These are phyloP conservation scores for Lithocarpus polystachyus DNA, from an alignment of 306 rosid genomes.

Conservation along the genomic window DNA sequence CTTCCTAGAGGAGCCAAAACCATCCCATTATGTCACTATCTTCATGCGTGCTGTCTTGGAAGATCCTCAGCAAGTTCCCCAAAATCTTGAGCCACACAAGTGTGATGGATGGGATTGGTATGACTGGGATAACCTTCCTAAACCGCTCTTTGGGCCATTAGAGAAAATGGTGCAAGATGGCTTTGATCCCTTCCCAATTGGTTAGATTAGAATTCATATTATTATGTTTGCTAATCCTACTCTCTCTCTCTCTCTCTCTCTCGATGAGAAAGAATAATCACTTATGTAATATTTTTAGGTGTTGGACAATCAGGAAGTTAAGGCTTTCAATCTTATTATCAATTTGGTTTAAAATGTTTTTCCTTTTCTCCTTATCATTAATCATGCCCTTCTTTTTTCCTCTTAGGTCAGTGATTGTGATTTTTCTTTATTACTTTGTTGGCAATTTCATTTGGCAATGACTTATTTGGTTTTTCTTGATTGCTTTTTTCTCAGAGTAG, in stretches of 20 bases:
- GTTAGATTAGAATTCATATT: not conserved
- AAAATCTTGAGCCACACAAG: slow-evolving; percentile 59
- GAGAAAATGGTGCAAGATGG: slow-evolving; percentile 43
- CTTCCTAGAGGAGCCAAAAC: slow-evolving; percentile 40
- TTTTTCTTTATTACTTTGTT: not conserved
- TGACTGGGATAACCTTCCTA: slow-evolving; percentile 54
- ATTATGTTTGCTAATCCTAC: not conserved
- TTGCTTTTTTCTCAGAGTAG: too few relatives aligned
- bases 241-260: too few relatives aligned
- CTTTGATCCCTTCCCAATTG: slow-evolving; percentile 52
- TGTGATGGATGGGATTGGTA: slow-evolving; percentile 89
- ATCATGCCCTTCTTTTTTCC: not conserved
- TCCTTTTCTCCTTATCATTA: not conserved
- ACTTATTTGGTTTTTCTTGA: too few relatives aligned
- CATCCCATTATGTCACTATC: slow-evolving; percentile 57
- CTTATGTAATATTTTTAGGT: not conserved
- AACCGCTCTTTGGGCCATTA: slow-evolving; percentile 65
- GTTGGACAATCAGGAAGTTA: not conserved
- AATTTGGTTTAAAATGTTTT: not conserved
- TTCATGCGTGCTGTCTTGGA: slow-evolving; percentile 44
- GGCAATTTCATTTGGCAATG: too few relatives aligned
- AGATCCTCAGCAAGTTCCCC: slow-evolving; percentile 33
- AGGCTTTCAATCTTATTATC: not conserved
- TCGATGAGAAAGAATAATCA: not conserved
- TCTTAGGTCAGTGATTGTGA: not conserved